Percentiles rank a stretch among this genome's conserved stretches.
phyloP scores from a whole-genome alignment of 2,329 filamentous ascomycete genomes.

The Sporothrix variecibatus region DNA sequence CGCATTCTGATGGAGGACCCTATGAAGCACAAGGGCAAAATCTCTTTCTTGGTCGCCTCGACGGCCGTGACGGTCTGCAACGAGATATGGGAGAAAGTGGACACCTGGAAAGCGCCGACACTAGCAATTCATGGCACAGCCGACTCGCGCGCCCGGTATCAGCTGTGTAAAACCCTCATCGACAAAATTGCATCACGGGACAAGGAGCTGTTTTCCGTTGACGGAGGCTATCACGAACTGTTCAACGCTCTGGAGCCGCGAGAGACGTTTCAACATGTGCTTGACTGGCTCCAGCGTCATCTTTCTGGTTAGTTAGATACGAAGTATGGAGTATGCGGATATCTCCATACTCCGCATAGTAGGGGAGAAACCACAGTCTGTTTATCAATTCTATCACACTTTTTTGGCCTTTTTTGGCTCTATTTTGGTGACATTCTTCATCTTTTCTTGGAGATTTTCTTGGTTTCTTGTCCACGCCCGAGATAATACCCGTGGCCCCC shows the following conservation, averaged over 20 bases:
- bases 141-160: neutral
- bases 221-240: neutral
- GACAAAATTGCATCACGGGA: neutral
- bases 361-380: neutral
- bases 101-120: neutral
- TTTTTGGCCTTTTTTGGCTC: no score
- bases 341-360: neutral
- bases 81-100: neutral
- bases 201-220: neutral
- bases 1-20: neutral
- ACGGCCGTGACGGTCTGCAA: neutral
- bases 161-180: neutral
- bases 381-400: no score
- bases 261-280: neutral
- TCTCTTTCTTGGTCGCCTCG: neutral
- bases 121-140: neutral
- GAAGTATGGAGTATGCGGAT: neutral
- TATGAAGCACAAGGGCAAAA: neutral
- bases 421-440: neutral
- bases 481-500: no score
- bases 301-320: neutral
- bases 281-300: neutral
- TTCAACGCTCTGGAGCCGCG: neutral
- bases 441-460: neutral
- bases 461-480: neutral